Evolutionary conservation across 1,284 basidiomycete species (phyloP), one percentile per base, ranked within the genome.

Genomic region (Irpex sp.): DNA sequence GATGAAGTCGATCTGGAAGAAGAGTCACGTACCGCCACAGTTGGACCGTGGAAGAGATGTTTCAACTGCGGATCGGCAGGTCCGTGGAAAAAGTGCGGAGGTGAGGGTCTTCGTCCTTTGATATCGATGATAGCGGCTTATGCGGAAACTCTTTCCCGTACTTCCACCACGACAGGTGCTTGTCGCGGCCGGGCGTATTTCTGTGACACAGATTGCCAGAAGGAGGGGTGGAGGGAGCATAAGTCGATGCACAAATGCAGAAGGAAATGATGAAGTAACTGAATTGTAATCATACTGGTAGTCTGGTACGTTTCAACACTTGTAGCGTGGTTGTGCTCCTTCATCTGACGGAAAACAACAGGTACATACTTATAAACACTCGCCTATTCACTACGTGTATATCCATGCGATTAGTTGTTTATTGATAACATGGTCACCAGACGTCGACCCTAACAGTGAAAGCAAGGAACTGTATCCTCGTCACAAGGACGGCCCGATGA

Each of bases 41-140:
- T 71, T 12, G 77, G 77, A 2, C 78, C 78, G 18, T 80, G 77
- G 76, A 73, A 75, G 66, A 64, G 75, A n/a, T 79, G 77, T 64
- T 78, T 77, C 63, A 68, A 65, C 14, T 79, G 78, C 64, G 75
- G 73, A 0, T 67, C 67, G 19, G 71, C 72, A 6, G 77, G 75
- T 3, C 63, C 65, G 6, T 77, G 76, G 74, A 74, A 74, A 66
- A 78, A 75, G 64, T 79, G 78, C 61, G 75, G 74, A 56, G 76
- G 76, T 74, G 42, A 61, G 28, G 6, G 69, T 69, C 10, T 37
- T 36, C 9, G 7, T 28, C 21, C 16, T 10, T 64, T 37, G 35
- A 18, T 56, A 5, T 12, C 9, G 4, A 14, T 8, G 5, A 59
- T n/a, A 16, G 35, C 10, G 35, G 2, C 48, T 51, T 18, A 51